Base-by-base conservation (phyloP, 1,284 basidiomycete genomes). In the Irpex lacteus region DNA sequence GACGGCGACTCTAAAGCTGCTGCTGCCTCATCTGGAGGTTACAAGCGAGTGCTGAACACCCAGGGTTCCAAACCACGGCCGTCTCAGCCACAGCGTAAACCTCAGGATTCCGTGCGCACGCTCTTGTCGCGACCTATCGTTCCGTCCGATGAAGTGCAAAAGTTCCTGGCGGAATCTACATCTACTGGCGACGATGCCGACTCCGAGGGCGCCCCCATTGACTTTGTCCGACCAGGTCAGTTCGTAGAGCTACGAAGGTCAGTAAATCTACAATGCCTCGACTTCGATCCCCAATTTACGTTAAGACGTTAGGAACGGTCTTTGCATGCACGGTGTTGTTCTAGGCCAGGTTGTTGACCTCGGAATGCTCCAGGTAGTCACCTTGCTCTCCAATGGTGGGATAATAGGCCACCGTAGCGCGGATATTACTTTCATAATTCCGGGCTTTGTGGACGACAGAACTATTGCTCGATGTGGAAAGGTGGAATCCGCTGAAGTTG, bases 161-260 rank as follows among this genome's bases (percentile, higher is more conserved):
- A 62, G 36, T 67, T 69, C 40, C 59, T 65, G 18, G 54, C 66
- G 2, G 52, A 53, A 7, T n/a, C 34, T 11, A 26, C 59, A 13
- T 57, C 44, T 36, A 62, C 54, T 13, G n/a, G 13, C 18, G 40
- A 49, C 37, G 47, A 37, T 60, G 18, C 47, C 32, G 56, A 60
- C 19, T 38, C 32, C 9, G 53, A 40, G 11, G 50, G n/a, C 9
- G 9, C 21, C n/a, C 18, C 19, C n/a, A 5, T 21, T 11, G 19
- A 38, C 34, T 26, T 11, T 7, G 59, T 71, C 13, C 59, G 60
- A 52, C 79, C 80, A 2, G 89, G 88, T 0, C 80, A 85, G 15
- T 85, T 88, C 60, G 77, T 90, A 34, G 88, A 90, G 68, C 70
- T 87, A 38, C 80, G 88, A 66, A 82, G 82, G 89, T 87, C 68